phyloP scores from a whole-genome alignment of 1,284 basidiomycete species.

The Ceratobasidium sp. region DNA sequence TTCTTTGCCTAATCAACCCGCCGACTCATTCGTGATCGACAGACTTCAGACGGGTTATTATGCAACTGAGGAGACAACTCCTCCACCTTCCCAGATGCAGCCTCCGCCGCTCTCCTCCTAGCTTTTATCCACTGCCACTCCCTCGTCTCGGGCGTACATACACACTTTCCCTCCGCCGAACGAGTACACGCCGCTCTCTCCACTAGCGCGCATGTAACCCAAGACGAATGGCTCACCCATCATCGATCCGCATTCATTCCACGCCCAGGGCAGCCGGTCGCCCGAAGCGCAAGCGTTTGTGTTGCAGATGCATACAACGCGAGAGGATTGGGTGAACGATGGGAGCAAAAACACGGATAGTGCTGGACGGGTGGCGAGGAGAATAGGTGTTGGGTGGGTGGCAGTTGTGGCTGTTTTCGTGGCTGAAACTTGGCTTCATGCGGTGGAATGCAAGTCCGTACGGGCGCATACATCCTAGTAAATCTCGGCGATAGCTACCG shows the following conservation, averaged over 20 bases:
- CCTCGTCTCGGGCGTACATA: conserved; percentile 39
- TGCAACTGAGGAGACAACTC: conserved; percentile 34
- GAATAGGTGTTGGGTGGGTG: too few relatives aligned
- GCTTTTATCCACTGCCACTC: conserved; percentile 48
- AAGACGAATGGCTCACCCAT: conserved; percentile 49
- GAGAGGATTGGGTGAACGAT: conserved; percentile 46
- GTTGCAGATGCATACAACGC: conserved; percentile 50
- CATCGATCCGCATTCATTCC: conserved; percentile 48
- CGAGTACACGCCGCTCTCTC: conserved; percentile 27
- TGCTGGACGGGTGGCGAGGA: conserved; percentile 4
- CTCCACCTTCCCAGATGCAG: conserved; percentile 47
- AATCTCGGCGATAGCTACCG: too few relatives aligned
- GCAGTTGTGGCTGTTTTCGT: too few relatives aligned
- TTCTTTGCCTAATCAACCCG: not conserved
- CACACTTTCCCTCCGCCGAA: conserved; percentile 30
- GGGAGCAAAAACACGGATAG: conserved; percentile 37
- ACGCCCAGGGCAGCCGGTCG: conserved; percentile 44
- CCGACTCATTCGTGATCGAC: not conserved
- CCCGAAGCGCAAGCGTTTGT: conserved; percentile 50
- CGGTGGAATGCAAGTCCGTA: too few relatives aligned
- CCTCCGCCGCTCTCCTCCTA: conserved; percentile 47
- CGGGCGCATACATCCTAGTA: too few relatives aligned
- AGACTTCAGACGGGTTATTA: conserved; percentile 33
- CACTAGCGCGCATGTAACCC: not conserved
- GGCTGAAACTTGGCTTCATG: too few relatives aligned